Evolutionary conservation across 768 basidiomycete genomes (phyloP).

Genomic region (Mrakia frigida): DNA sequence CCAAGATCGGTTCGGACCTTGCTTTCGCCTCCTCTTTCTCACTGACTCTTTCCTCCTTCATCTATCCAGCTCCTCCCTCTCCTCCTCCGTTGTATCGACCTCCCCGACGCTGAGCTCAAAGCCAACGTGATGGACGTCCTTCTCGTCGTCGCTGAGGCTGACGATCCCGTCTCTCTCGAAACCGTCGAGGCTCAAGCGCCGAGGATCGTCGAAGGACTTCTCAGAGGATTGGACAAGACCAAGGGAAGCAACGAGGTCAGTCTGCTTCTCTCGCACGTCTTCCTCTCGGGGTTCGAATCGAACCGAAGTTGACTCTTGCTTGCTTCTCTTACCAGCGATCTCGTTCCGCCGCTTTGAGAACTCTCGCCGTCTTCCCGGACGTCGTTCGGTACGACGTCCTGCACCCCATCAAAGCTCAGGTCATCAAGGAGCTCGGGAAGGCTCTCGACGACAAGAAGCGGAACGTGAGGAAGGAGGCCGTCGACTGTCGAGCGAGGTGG

Average conservation of each 20-base stretch:
- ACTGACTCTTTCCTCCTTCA: neutral
- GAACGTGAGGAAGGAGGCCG: slow-evolving; percentile 77
- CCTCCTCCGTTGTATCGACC: slow-evolving; percentile 73
- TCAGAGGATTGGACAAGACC: slow-evolving; percentile 52
- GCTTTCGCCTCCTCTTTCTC: no score
- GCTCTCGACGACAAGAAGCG: slow-evolving; percentile 85
- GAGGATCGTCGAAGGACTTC: slow-evolving; percentile 64
- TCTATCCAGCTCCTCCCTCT: slow-evolving; percentile 74
- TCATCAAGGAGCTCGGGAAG: slow-evolving; percentile 68
- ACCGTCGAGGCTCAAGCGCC: slow-evolving; percentile 63
- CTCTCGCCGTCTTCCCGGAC: slow-evolving; percentile 66
- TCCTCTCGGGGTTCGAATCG: neutral
- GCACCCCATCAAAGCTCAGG: slow-evolving; percentile 67
- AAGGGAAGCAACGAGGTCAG: slow-evolving; percentile 50
- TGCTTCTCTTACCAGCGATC: slow-evolving; percentile 55
- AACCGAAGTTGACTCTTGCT: neutral
- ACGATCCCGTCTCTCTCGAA: slow-evolving; percentile 45
- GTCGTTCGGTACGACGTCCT: slow-evolving; percentile 75
- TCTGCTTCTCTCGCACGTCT: neutral
- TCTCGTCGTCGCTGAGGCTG: slow-evolving; percentile 59
- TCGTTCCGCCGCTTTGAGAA: slow-evolving; percentile 67
- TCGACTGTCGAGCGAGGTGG: slow-evolving; percentile 60
- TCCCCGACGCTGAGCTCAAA: slow-evolving; percentile 68
- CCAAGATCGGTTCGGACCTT: neutral
- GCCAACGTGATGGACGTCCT: slow-evolving; percentile 76